Percentiles rank a stretch among this genome's conserved stretches.
These are phyloP conservation scores for Chlamydomonas schloesseri DNA, from an alignment of 139 green algal species.

Conservation along the genomic window DNA sequence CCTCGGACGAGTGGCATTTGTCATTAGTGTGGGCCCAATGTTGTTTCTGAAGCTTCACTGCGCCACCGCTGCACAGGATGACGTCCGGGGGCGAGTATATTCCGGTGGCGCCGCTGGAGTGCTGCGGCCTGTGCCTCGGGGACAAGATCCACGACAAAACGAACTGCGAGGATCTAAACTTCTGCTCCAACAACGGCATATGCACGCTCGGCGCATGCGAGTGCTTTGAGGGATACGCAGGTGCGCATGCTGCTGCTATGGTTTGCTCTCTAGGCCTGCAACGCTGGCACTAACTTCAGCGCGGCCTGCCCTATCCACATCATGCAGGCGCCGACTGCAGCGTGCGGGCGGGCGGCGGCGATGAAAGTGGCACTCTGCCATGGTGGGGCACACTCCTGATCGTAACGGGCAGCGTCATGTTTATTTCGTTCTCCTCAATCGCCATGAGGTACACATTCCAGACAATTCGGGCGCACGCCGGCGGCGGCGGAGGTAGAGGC, in stretches of 20 bases:
- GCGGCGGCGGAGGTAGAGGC: not conserved
- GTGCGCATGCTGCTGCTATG: not conserved
- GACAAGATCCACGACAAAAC: constrained; percentile 53
- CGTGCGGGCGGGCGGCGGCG: not conserved
- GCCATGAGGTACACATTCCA: constrained; percentile 18
- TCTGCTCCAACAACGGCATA: constrained; percentile 68
- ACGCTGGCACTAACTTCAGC: too few species aligned
- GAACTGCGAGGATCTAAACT: constrained; percentile 69
- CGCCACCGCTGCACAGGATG: constrained; percentile 30
- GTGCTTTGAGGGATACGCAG: constrained; percentile 69
- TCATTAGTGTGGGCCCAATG: too few species aligned
- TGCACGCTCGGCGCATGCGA: constrained; percentile 76
- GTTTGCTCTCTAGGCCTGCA: too few species aligned
- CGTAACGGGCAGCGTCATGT: constrained; percentile 42
- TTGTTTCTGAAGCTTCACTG: too few species aligned
- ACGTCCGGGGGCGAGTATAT: constrained; percentile 63
- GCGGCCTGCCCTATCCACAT: too few species aligned
- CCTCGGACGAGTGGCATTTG: too few species aligned
- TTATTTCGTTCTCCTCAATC: constrained; percentile 29
- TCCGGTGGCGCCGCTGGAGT: constrained; percentile 74
- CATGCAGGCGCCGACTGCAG: constrained; percentile 15
- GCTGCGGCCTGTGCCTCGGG: constrained; percentile 79
- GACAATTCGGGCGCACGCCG: not conserved
- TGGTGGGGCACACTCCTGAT: constrained; percentile 72
- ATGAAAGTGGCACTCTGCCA: not conserved